phyloP scores from a whole-genome alignment of 345 rosid species.

The Rhodamnia argentea region DNA sequence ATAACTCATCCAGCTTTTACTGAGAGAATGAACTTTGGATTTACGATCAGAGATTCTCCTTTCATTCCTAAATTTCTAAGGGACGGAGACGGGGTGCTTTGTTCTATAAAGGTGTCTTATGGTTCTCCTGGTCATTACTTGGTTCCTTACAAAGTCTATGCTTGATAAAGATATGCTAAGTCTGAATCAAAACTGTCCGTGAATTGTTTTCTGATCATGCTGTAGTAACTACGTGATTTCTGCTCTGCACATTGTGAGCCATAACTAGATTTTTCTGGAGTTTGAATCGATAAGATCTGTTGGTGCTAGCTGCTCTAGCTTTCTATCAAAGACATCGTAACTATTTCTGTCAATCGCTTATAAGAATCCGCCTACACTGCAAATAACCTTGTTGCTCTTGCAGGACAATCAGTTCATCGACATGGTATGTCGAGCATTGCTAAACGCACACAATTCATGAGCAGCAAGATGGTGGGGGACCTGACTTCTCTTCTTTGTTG shows the following conservation, averaged over 20 bases:
- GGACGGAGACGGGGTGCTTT: not conserved
- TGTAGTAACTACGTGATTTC: not conserved
- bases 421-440: slow-evolving; percentile 59
- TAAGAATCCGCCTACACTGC: not conserved
- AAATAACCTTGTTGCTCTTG: not conserved
- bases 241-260: not conserved
- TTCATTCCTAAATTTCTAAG: not conserved
- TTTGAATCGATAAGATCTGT: not conserved
- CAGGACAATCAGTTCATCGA: slow-evolving; percentile 79
- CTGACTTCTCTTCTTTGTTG: not conserved
- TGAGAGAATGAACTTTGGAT: not conserved
- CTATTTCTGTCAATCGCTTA: not conserved
- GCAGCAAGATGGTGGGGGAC: not conserved
- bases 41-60: not conserved
- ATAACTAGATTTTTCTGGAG: not conserved
- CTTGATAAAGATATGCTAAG: not conserved
- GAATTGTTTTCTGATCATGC: not conserved
- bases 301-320: not conserved
- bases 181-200: not conserved
- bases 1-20: not conserved
- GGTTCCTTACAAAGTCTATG: not conserved
- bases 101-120: not conserved
- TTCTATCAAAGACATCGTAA: not conserved
- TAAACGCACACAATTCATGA: slow-evolving; percentile 58
- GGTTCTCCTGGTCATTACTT: not conserved